phyloP scores from a whole-genome alignment of 2,329 filamentous ascomycete species.

The Monosporascus sp. region DNA sequence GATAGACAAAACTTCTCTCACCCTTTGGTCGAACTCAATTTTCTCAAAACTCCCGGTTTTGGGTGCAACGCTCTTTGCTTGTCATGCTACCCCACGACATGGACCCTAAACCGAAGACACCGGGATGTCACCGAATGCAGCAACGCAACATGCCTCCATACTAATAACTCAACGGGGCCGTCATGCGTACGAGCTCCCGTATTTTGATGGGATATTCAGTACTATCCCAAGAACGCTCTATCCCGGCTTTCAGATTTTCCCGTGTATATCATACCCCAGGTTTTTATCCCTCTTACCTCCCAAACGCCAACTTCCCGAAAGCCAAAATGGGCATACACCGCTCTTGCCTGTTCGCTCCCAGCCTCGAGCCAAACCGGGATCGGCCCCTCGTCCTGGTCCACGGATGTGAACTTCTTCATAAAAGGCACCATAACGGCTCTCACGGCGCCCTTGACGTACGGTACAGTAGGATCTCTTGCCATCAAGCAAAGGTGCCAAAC shows the following conservation, averaged over 20 bases:
- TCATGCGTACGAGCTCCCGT: too few species aligned
- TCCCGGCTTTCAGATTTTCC: background rate
- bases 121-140: too few species aligned
- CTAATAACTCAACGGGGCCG: too few species aligned
- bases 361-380: conserved; percentile 15
- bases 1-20: too few species aligned
- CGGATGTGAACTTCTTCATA: conserved; percentile 4
- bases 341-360: conserved; percentile 6
- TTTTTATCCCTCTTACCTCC: conserved; percentile 6
- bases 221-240: too few species aligned
- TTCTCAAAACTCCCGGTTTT: too few species aligned
- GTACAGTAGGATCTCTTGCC: conserved; percentile 12
- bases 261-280: conserved; percentile 16
- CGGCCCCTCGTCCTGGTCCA: background rate
- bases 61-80: too few species aligned
- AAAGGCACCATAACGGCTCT: conserved; percentile 14
- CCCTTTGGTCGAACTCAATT: too few species aligned
- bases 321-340: conserved; percentile 13
- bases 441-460: conserved; percentile 13
- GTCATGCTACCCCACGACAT: too few species aligned
- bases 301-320: conserved; percentile 10
- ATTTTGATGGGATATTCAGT: too few species aligned
- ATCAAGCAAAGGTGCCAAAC: conserved; percentile 16
- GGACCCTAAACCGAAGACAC: too few species aligned
- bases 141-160: too few species aligned